phyloP scores from a whole-genome alignment of 306 rosid genomes.

The Rosa lucieae region DNA sequence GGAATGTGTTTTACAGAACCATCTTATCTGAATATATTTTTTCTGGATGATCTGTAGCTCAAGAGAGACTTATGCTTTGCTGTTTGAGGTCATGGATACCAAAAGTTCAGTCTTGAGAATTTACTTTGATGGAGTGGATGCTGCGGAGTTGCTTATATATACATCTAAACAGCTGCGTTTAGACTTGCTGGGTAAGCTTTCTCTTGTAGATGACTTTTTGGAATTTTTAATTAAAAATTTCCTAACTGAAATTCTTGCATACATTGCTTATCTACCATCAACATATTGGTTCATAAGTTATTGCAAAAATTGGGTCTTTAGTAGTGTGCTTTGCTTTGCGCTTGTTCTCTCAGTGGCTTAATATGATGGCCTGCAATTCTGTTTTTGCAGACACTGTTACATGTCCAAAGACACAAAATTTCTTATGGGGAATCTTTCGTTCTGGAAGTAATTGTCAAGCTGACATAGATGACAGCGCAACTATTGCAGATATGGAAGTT shows the following conservation, averaged over 20 bases:
- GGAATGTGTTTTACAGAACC: conserved; percentile 12
- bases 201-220: not conserved
- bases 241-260: not conserved
- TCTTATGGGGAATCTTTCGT: conserved; percentile 70
- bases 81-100: conserved; percentile 54
- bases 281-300: not conserved
- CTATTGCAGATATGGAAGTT: conserved; percentile 45
- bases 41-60: conserved; percentile 40
- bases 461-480: conserved; percentile 7
- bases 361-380: conserved; percentile 17
- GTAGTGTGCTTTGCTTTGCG: not conserved
- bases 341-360: conserved; percentile 4
- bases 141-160: conserved; percentile 60
- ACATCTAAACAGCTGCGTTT: conserved; percentile 50
- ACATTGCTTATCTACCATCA: not conserved
- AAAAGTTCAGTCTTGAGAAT: conserved; percentile 49
- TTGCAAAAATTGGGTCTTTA: not conserved
- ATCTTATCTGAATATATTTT: conserved; percentile 22
- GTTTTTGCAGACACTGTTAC: conserved; percentile 35
- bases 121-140: conserved; percentile 30
- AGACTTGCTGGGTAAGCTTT: conserved; percentile 47
- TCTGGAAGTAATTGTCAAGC: not conserved
- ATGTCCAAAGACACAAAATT: conserved; percentile 24
- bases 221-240: not conserved
- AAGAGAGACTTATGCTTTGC: conserved; percentile 20